Conservation (phyloP, 148 eudicot genomes). For the Chenopodium album region DNA sequence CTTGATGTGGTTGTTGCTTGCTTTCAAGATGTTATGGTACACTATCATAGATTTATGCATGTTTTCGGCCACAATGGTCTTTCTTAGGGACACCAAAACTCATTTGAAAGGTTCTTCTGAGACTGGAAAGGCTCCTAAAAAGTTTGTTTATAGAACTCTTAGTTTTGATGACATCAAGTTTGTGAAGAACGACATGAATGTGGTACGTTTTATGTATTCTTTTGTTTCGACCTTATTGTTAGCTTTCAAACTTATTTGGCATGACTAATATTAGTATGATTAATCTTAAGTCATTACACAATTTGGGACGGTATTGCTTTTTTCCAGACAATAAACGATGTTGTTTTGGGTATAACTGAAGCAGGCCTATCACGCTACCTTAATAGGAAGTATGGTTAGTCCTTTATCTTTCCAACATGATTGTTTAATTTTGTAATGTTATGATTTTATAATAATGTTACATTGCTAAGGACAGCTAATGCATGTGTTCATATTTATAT, state of each 20-base stretch:
- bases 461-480: not conserved
- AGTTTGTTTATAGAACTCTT: constrained; percentile 42
- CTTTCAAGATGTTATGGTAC: constrained; percentile 33
- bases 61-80: constrained; percentile 38
- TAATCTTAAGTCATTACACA: too few relatives aligned
- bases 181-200: constrained; percentile 53
- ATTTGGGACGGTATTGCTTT: not conserved
- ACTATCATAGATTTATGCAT: constrained; percentile 32
- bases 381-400: constrained; percentile 52
- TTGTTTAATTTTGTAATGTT: not conserved
- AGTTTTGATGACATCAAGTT: constrained; percentile 57
- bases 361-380: constrained; percentile 68
- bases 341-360: constrained; percentile 57
- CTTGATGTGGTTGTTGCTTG: constrained; percentile 19
- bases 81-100: constrained; percentile 48
- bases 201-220: constrained; percentile 32
- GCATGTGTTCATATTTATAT: too few relatives aligned
- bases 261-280: too few relatives aligned
- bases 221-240: not conserved
- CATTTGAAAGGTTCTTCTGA: constrained; percentile 34
- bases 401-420: not conserved
- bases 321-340: constrained; percentile 67
- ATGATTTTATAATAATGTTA: not conserved
- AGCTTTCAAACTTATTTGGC: not conserved
- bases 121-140: constrained; percentile 18